phyloP scores from a whole-genome alignment of 2,329 filamentous ascomycete species.

The Pyrenophora teres region DNA sequence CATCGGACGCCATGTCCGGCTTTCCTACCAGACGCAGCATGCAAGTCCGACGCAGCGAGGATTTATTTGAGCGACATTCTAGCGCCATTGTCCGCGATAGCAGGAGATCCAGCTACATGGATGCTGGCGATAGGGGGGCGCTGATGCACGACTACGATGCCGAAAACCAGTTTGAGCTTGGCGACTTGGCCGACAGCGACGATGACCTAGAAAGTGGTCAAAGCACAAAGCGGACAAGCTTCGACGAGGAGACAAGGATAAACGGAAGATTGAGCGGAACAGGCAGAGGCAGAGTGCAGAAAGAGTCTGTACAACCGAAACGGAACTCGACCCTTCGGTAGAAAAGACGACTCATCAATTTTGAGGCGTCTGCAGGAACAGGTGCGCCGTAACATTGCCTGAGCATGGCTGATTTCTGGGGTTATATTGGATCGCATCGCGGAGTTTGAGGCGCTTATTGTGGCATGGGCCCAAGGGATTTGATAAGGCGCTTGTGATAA shows the following conservation, averaged over 20 bases:
- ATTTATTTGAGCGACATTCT: constrained; percentile 55
- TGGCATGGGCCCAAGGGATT: constrained; percentile 4
- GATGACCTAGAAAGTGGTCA: constrained; percentile 40
- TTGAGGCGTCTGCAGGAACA: background rate
- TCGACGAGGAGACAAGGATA: constrained; percentile 18
- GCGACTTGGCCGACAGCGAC: constrained; percentile 71
- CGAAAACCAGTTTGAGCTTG: constrained; percentile 73
- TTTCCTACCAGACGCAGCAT: constrained; percentile 91
- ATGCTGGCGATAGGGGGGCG: constrained; percentile 70
- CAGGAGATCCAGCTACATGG: constrained; percentile 20
- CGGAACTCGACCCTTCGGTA: constrained; percentile 26
- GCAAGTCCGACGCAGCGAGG: constrained; percentile 74
- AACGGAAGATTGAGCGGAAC: constrained; percentile 31
- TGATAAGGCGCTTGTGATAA: constrained; percentile 3
- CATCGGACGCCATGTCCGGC: constrained; percentile 88
- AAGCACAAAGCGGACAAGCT: constrained; percentile 16
- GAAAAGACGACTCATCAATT: background rate
- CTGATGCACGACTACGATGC: constrained; percentile 90
- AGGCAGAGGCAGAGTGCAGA: constrained; percentile 36
- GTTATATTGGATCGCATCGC: constrained; percentile 11
- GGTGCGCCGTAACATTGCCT: background rate
- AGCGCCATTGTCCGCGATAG: constrained; percentile 18
- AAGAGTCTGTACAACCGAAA: constrained; percentile 35
- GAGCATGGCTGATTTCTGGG: background rate
- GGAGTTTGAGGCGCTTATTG: constrained; percentile 20